Conservation (phyloP, 441 rosid species). For the Bruguiera hainesii region DNA sequence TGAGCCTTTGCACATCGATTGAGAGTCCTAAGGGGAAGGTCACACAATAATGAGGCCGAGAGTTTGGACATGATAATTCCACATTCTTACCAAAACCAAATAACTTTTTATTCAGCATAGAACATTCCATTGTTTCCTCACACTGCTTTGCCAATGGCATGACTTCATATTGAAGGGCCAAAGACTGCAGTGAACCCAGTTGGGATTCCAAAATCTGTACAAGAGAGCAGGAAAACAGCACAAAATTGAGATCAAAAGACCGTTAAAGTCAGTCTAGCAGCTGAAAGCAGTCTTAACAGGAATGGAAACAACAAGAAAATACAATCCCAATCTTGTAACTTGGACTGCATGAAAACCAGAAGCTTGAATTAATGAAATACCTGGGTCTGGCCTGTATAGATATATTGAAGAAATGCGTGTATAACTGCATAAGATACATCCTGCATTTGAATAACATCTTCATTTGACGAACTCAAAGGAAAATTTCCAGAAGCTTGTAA, state of each 20-base stretch:
- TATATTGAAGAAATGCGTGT: slow-evolving; percentile 79
- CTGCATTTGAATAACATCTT: slow-evolving; percentile 48
- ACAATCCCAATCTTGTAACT: not conserved
- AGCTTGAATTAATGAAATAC: slow-evolving; percentile 30
- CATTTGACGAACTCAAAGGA: slow-evolving; percentile 39
- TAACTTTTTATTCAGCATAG: slow-evolving; percentile 48
- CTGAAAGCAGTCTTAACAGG: slow-evolving; percentile 1
- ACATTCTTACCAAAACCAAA: slow-evolving; percentile 53
- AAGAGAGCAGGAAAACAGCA: slow-evolving; percentile 4
- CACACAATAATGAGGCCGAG: slow-evolving; percentile 41
- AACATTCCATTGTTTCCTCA: slow-evolving; percentile 54
- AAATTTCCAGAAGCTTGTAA: slow-evolving; percentile 82
- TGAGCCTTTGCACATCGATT: slow-evolving; percentile 57
- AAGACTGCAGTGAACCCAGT: slow-evolving; percentile 51
- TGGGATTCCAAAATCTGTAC: slow-evolving; percentile 71
- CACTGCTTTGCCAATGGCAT: slow-evolving; percentile 75
- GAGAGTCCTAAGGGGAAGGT: slow-evolving; percentile 73
- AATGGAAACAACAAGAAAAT: not conserved
- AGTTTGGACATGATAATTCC: slow-evolving; percentile 56
- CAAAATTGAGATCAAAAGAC: slow-evolving; percentile 7
- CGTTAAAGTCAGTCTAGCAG: not conserved
- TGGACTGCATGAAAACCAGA: not conserved
- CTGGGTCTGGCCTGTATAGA: slow-evolving; percentile 77
- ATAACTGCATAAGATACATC: slow-evolving; percentile 55
- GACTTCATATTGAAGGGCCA: slow-evolving; percentile 70